These are phyloP conservation scores for Neopestalotiopsis rosae DNA, from an alignment of 2,329 filamentous ascomycete species.

Conservation along the genomic window DNA sequence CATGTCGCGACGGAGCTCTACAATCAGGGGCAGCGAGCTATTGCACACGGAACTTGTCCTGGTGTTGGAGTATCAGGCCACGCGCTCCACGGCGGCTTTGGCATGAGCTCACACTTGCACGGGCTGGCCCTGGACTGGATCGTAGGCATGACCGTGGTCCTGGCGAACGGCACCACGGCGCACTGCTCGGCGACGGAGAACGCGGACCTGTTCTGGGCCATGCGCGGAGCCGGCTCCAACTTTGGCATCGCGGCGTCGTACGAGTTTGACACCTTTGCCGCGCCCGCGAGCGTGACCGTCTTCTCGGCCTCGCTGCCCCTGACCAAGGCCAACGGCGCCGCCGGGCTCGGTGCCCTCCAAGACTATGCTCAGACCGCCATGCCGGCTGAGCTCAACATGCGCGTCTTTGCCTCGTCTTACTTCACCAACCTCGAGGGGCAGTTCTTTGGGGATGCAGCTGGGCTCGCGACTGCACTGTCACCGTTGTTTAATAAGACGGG, in stretches of 20 bases:
- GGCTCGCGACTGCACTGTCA: conserved; percentile 36
- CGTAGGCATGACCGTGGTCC: conserved; percentile 35
- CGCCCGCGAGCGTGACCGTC: conserved; percentile 35
- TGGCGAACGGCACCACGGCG: conserved; percentile 37
- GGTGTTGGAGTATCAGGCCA: conserved; percentile 44
- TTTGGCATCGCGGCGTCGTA: conserved; percentile 37
- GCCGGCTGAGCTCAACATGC: conserved; percentile 48
- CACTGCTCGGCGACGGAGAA: conserved; percentile 36
- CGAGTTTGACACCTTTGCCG: conserved; percentile 36
- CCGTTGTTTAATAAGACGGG: conserved; percentile 41
- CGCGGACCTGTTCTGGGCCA: conserved; percentile 39
- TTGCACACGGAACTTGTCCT: conserved; percentile 44
- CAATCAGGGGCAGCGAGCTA: conserved; percentile 37
- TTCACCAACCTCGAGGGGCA: conserved; percentile 44
- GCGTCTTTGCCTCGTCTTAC: conserved; percentile 40
- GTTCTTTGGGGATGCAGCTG: conserved; percentile 42
- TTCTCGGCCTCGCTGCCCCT: conserved; percentile 34
- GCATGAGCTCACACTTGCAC: conserved; percentile 46
- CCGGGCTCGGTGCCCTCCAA: conserved; percentile 54
- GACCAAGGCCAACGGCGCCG: conserved; percentile 31
- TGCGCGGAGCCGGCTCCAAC: conserved; percentile 39
- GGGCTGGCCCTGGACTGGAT: conserved; percentile 53
- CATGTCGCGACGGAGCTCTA: conserved; percentile 41
- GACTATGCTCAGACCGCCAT: conserved; percentile 36
- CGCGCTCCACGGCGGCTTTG: conserved; percentile 42